A percentile compares a stretch with the other conserved stretches of the same genome.
Evolutionary conservation across 352 stramenopile species (phyloP).

Genomic region (Thalassiosira ordinaria): DNA sequence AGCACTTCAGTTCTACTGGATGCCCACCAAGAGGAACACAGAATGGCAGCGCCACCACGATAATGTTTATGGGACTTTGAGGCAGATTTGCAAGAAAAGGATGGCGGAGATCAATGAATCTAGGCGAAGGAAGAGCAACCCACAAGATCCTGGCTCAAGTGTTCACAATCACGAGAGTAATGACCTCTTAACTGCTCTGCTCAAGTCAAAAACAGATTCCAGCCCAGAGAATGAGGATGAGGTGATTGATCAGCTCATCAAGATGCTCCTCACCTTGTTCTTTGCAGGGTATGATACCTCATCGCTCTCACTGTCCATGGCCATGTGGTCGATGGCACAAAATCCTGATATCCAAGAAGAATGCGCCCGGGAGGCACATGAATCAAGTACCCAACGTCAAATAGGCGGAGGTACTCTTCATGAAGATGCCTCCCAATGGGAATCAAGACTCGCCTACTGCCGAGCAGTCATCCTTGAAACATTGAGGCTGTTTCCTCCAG

Average conservation of each 20-base stretch:
- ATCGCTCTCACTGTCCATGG: background rate
- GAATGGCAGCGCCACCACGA: background rate
- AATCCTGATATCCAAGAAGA: background rate
- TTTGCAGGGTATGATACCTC: background rate
- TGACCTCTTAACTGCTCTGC: background rate
- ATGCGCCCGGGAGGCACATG: background rate
- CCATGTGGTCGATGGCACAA: background rate
- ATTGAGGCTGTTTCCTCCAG: background rate
- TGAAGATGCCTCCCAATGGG: constrained; percentile 1
- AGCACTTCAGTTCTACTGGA: background rate
- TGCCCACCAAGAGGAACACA: background rate
- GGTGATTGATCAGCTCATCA: background rate
- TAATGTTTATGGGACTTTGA: background rate
- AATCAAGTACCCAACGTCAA: too few relatives aligned
- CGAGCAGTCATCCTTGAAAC: constrained; percentile 6
- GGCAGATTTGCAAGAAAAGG: background rate
- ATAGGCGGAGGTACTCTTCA: too few relatives aligned
- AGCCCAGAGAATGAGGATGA: background rate
- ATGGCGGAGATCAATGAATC: background rate
- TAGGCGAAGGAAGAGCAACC: too few relatives aligned
- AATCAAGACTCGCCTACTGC: background rate
- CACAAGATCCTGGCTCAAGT: too few relatives aligned
- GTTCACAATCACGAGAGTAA: too few relatives aligned
- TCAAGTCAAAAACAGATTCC: background rate
- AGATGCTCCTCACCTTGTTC: background rate